These are phyloP conservation scores for Taxillus chinensis DNA, from an alignment of 164 flowering plant species.

Conservation along the genomic window DNA sequence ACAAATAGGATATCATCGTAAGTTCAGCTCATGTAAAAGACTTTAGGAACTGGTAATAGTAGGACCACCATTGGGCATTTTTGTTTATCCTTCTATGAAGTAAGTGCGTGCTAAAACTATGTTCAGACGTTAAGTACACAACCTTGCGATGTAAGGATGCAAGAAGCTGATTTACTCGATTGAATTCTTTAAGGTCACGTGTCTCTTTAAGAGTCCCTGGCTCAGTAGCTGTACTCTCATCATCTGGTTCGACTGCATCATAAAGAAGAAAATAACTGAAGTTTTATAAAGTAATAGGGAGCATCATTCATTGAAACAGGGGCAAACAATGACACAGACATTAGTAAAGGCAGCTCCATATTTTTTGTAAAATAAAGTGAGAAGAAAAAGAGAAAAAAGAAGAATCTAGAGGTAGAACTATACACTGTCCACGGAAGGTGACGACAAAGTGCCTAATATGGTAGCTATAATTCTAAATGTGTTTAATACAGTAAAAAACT, in stretches of 20 bases:
- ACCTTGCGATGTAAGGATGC: conserved; percentile 83
- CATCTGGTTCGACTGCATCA: conserved; percentile 64
- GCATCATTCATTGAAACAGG: too few relatives aligned
- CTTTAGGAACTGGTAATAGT: too few relatives aligned
- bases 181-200: conserved; percentile 71
- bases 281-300: not conserved
- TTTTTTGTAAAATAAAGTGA: too few relatives aligned
- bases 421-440: too few relatives aligned
- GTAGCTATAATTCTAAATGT: not conserved
- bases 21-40: too few relatives aligned
- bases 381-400: too few relatives aligned
- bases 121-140: conserved; percentile 1
- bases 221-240: conserved; percentile 39
- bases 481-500: not conserved
- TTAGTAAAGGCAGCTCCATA: too few relatives aligned
- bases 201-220: conserved; percentile 50
- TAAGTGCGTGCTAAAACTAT: not conserved
- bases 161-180: conserved; percentile 83
- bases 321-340: too few relatives aligned
- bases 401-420: too few relatives aligned
- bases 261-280: conserved; percentile 3
- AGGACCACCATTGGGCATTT: too few relatives aligned
- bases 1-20: too few relatives aligned
- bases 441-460: not conserved
- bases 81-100: too few relatives aligned